Percentiles rank a stretch among this genome's conserved stretches.
phyloP scores from a whole-genome alignment of 257 asterid species.

The Ajuga chamaepitys region DNA sequence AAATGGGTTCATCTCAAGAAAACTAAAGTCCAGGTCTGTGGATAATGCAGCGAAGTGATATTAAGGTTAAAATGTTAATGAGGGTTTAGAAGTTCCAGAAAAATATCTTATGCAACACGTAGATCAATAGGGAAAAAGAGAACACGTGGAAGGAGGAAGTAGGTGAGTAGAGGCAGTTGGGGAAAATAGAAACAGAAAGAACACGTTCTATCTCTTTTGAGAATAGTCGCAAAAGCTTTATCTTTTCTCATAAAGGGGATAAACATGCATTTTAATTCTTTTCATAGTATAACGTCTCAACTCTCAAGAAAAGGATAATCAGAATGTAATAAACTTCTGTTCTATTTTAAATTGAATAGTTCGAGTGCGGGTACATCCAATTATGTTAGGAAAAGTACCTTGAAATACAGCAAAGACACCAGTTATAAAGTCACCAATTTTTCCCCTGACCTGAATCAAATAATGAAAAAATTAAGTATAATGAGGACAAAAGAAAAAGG shows the following conservation, averaged over 20 bases:
- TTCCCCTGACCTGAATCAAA: slow-evolving; percentile 66
- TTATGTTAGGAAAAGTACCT: slow-evolving; percentile 39
- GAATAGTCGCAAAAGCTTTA: background rate
- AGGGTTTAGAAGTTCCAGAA: background rate
- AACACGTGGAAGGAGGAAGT: background rate
- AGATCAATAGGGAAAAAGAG: background rate
- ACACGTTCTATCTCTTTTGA: background rate
- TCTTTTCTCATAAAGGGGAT: background rate
- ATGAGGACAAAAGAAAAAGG: background rate
- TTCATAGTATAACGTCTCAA: background rate
- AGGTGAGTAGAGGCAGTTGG: background rate
- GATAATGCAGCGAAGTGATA: slow-evolving; percentile 12
- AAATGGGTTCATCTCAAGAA: slow-evolving; percentile 93
- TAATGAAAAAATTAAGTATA: slow-evolving; percentile 10
- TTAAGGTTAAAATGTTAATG: background rate
- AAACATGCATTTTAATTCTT: background rate
- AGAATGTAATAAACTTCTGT: background rate
- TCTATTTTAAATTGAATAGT: background rate
- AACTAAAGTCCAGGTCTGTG: slow-evolving; percentile 86
- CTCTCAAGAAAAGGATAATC: background rate
- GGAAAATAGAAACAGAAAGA: background rate
- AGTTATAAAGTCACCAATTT: slow-evolving; percentile 60
- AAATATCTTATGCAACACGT: background rate
- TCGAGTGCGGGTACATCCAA: background rate
- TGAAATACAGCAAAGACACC: slow-evolving; percentile 71